Evolutionary conservation across 2,329 filamentous ascomycete genomes (phyloP).

Genomic region (Helotiales sp.): DNA sequence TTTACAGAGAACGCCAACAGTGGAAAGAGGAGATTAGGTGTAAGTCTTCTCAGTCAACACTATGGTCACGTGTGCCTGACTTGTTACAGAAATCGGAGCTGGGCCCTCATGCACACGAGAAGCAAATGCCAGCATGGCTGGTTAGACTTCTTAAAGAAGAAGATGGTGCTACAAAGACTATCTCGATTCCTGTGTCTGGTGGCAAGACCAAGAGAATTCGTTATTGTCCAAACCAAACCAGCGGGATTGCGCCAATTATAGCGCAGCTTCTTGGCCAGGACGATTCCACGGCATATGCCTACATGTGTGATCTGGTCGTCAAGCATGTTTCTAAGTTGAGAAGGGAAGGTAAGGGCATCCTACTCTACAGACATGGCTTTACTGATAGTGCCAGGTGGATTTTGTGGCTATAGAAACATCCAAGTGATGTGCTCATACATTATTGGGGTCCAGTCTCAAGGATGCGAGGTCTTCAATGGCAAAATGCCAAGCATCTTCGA

Average conservation of each 20-base stretch:
- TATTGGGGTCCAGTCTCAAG: slow-evolving; percentile 55
- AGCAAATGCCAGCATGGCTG: slow-evolving; percentile 72
- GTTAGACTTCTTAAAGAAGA: slow-evolving; percentile 57
- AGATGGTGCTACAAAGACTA: slow-evolving; percentile 54
- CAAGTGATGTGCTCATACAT: slow-evolving; percentile 88
- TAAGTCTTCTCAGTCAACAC: slow-evolving; percentile 25
- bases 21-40: slow-evolving; percentile 32
- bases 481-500: slow-evolving; percentile 74
- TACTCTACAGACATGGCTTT: background rate
- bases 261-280: slow-evolving; percentile 65
- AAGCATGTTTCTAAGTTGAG: slow-evolving; percentile 80
- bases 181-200: slow-evolving; percentile 48
- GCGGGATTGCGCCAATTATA: slow-evolving; percentile 62
- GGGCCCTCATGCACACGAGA: slow-evolving; percentile 71
- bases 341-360: slow-evolving; percentile 59
- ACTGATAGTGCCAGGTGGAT: slow-evolving; percentile 59
- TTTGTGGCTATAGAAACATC: slow-evolving; percentile 94
- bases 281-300: slow-evolving; percentile 64
- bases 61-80: slow-evolving; percentile 20
- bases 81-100: slow-evolving; percentile 55
- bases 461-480: slow-evolving; percentile 58
- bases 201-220: slow-evolving; percentile 44
- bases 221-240: slow-evolving; percentile 46
- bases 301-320: slow-evolving; percentile 74
- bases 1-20: slow-evolving; percentile 6